Base-by-base conservation (phyloP, 192 early-diverging fungal genomes). In the Pilobolus umbonatus region DNA sequence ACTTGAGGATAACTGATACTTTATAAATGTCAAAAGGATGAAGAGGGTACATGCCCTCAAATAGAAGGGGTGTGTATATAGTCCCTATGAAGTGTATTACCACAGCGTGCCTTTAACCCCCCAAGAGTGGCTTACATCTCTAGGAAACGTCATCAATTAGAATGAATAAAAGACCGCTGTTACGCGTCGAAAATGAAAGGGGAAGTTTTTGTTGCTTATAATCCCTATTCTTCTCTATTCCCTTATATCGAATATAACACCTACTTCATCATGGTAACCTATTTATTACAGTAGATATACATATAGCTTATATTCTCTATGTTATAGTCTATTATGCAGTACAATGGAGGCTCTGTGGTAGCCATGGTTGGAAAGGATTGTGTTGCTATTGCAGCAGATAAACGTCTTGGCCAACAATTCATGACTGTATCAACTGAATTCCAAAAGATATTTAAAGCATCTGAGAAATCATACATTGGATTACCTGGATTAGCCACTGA, bases 351-450 rank as follows among this genome's bases (percentile, higher is more conserved):
- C 62, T 85, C 92, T 55, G 75, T 99, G 51, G 88, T 98, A 60
- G 95, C 93, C 51, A 97, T 99, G 94, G 83, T 83, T 38, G 97
- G 97, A 72, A 98, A 99, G 77, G 85, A 91, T 76, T 99, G 97
- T 70, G 94, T 99, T 10, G 97, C 95, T 30, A 97, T 99, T 65
- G 97, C 92, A 0, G 80, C 93, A 17, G 97, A 99, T 75, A 89
- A 90, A 50, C 85, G 95, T 50, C 84, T 99, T 45, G 97, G 97
- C 46, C 80, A 89, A 45, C 92, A 95, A 62, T 86, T 86, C 58
- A 80, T 96, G 82, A 97, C 94, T 12, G 82, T 98, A n/a, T 83
- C 87, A 46, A 97, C 86, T 38, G 84, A 96, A 48, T 99, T 99
- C 72, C 80, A 91, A 75, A 99, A 98, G 79, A 82, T 97, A 49